phyloP scores from a whole-genome alignment of 139 green algal species.

The Chlorella sp. region DNA sequence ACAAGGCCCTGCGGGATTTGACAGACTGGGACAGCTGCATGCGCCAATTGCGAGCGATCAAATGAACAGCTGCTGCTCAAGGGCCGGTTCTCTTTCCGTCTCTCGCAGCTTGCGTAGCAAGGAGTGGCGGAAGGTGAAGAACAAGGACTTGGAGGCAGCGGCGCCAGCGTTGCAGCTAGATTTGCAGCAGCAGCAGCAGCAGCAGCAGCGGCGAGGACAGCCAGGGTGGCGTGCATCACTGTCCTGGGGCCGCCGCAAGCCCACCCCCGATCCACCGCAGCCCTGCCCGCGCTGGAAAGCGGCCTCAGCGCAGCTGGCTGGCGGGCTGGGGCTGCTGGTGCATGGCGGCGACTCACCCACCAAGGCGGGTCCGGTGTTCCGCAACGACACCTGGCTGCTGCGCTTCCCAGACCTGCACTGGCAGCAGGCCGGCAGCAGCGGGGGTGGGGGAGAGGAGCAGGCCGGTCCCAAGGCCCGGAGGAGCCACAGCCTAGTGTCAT shows the following conservation, averaged over 20 bases:
- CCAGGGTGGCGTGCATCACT: neutral
- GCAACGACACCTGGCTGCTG: slow-evolving; percentile 22
- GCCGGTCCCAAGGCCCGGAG: neutral
- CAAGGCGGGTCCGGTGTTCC: neutral
- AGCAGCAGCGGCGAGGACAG: neutral
- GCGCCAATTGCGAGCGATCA: too few relatives aligned
- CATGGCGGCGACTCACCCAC: slow-evolving; percentile 15
- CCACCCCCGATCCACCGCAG: neutral
- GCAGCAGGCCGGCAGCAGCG: neutral
- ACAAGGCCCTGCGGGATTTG: too few relatives aligned
- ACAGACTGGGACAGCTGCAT: too few relatives aligned
- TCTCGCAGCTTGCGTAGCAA: too few relatives aligned
- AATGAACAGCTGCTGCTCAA: too few relatives aligned
- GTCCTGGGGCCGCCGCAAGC: neutral
- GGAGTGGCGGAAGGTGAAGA: too few relatives aligned
- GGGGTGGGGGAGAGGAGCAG: neutral
- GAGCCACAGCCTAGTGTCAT: slow-evolving; percentile 9
- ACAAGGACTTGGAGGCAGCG: too few relatives aligned
- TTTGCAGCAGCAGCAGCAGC: neutral
- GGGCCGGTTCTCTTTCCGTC: too few relatives aligned
- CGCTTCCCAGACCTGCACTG: neutral
- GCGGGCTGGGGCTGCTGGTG: slow-evolving; percentile 25
- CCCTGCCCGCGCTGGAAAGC: slow-evolving; percentile 33
- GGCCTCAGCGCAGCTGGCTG: neutral
- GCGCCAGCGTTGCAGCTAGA: too few relatives aligned